Evolutionary conservation across 1,139 yeast species (phyloP), one percentile per base, ranked within the genome.

Genomic region (Zygoascus sp.): DNA sequence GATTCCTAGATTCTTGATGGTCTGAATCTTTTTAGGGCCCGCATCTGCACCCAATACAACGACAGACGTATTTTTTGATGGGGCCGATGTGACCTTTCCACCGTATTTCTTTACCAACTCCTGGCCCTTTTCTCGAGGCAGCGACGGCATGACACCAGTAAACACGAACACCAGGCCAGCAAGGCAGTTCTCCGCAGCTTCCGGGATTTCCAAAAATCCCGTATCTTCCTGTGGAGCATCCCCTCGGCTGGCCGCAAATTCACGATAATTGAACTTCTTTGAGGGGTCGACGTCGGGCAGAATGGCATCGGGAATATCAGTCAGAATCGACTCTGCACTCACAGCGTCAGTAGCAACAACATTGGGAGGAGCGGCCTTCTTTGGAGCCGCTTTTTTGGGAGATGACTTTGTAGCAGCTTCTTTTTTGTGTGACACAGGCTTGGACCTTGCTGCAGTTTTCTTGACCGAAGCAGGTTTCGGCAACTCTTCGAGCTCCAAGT

Each of bases 1-100:
- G 46, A 87, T 78, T 9, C 78, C 76, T 54, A 82, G 69, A 47
- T 79, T 76, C 57, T 79, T 82, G 58, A 94, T 92, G 60, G 83
- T 87, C 56, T 80, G 79, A 42, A 92, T 80, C 65, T 92, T 92
- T n/a, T 89, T 81, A 1, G 98, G 97, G 0, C 99, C 99, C 1
- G 98, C 98, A 56, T 92, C 97, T 44, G 79, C 88, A 5, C 99
- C 99, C 25, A 94, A 73, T 1, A 92, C 97, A 5, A 92, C 96
- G 41, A 89, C 73, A 32, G 88, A 79, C 0, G 98, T 94, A 59
- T 83, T 86, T 17, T 88, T 81, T 46, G 94, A 85, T 25, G 92
- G 84, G 0, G 96, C 78, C 54, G 87, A 80, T 1, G 96, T 87
- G 10, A 90, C 96, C 58, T 83, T 83, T n/a, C 96, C 99, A 13